Conservation (phyloP, 2,329 filamentous ascomycete species). For the Calonectria montana region DNA sequence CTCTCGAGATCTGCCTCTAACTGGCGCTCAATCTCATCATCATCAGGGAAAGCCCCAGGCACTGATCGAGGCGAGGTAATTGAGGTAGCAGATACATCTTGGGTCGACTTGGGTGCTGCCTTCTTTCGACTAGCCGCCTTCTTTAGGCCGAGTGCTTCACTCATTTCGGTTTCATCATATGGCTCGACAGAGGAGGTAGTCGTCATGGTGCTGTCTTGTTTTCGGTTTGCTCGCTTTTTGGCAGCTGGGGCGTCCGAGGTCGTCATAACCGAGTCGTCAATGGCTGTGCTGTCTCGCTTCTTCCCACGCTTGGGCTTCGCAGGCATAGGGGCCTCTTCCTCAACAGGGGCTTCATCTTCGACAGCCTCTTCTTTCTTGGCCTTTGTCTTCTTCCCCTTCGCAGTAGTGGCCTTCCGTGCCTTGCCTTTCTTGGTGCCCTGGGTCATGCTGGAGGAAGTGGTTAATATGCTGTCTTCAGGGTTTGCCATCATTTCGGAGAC, state of each 20-base stretch:
- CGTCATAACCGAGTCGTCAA: constrained; percentile 60
- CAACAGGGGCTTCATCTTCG: constrained; percentile 50
- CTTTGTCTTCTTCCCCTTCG: constrained; percentile 47
- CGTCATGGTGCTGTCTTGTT: constrained; percentile 58
- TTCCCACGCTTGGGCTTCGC: constrained; percentile 61
- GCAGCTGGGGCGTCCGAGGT: constrained; percentile 60
- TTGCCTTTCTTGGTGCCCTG: constrained; percentile 68
- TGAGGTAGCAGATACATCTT: constrained; percentile 60
- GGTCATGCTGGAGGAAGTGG: constrained; percentile 69
- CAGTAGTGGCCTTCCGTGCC: constrained; percentile 61
- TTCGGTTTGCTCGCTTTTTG: constrained; percentile 69
- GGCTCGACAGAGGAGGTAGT: constrained; percentile 53
- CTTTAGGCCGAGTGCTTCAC: constrained; percentile 48
- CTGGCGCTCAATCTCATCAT: constrained; percentile 74
- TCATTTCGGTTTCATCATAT: constrained; percentile 55
- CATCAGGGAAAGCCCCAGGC: constrained; percentile 61
- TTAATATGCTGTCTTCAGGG: constrained; percentile 69
- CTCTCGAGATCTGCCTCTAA: constrained; percentile 73
- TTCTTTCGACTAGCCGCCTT: constrained; percentile 49
- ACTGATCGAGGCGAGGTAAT: constrained; percentile 59
- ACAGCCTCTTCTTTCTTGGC: constrained; percentile 64
- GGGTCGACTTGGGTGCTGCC: constrained; percentile 50
- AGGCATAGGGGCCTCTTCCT: constrained; percentile 36
- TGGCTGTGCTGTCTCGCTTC: constrained; percentile 72
- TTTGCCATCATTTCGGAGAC: constrained; percentile 60